A percentile compares a stretch with the other conserved stretches of the same genome.
These are phyloP conservation scores for Acarospora socialis DNA, from an alignment of 2,329 filamentous ascomycete genomes.

Conservation along the genomic window DNA sequence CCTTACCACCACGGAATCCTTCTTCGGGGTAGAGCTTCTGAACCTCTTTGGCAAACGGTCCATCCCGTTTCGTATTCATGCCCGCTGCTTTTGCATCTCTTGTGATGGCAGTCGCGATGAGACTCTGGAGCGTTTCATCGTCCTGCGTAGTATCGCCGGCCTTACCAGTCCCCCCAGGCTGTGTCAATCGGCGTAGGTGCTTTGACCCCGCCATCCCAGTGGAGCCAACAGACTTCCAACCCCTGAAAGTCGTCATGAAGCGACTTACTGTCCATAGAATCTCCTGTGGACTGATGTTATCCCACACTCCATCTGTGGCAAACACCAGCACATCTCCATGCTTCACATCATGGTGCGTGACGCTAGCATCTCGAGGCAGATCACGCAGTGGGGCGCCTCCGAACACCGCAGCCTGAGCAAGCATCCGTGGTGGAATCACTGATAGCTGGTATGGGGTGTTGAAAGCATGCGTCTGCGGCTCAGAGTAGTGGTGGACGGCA, in stretches of 20 bases:
- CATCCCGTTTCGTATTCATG: slow-evolving; percentile 65
- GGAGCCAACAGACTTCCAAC: slow-evolving; percentile 52
- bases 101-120: slow-evolving; percentile 66
- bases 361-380: slow-evolving; percentile 67
- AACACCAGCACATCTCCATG: slow-evolving; percentile 92
- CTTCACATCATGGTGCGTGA: slow-evolving; percentile 59
- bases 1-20: slow-evolving; percentile 79
- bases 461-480: slow-evolving; percentile 88
- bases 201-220: slow-evolving; percentile 49
- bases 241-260: slow-evolving; percentile 58
- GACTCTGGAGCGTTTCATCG: slow-evolving; percentile 53
- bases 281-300: slow-evolving; percentile 87
- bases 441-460: slow-evolving; percentile 95
- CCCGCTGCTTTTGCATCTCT: slow-evolving; percentile 74
- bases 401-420: slow-evolving; percentile 67
- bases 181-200: slow-evolving; percentile 41
- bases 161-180: slow-evolving; percentile 26
- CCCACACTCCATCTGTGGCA: slow-evolving; percentile 89
- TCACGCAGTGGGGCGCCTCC: slow-evolving; percentile 72
- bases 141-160: slow-evolving; percentile 16
- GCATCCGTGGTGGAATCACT: slow-evolving; percentile 66
- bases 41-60: slow-evolving; percentile 90
- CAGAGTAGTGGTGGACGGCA: slow-evolving; percentile 68
- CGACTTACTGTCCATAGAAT: slow-evolving; percentile 66
- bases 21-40: slow-evolving; percentile 77